A percentile compares a stretch with the other conserved stretches of the same genome.
Conservation (phyloP, 805 yeast species). For the Candida krabiensis region DNA sequence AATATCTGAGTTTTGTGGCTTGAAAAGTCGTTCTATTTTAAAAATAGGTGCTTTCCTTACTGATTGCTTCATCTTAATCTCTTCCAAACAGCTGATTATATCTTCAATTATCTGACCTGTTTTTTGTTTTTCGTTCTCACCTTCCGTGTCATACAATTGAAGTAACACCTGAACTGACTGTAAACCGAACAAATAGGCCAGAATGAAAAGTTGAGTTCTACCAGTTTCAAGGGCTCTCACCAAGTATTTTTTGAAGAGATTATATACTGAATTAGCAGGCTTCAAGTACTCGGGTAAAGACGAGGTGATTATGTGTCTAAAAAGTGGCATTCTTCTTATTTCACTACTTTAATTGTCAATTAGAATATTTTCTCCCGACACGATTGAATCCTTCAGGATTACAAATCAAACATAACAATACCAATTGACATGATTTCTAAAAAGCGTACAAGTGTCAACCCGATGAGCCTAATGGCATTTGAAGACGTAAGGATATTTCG, state of each 20-base stretch:
- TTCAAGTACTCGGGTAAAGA: slow-evolving; percentile 4
- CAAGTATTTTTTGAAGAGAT: slow-evolving; percentile 12
- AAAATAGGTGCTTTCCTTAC: slow-evolving; percentile 3
- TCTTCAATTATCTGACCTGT: slow-evolving; percentile 3
- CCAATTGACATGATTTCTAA: no score
- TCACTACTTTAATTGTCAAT: no score
- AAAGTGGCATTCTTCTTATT: not conserved
- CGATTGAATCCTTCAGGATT: no score
- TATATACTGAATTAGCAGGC: slow-evolving; percentile 8
- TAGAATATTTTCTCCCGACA: no score
- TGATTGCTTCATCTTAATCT: slow-evolving; percentile 8
- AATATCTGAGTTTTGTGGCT: not conserved
- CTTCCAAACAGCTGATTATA: slow-evolving; percentile 11
- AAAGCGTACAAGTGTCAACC: no score
- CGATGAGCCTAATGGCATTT: no score
- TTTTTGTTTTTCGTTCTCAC: not conserved
- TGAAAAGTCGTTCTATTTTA: slow-evolving; percentile 6
- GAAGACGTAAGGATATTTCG: no score
- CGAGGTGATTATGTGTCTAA: not conserved
- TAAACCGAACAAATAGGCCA: slow-evolving; percentile 20
- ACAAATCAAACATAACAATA: no score
- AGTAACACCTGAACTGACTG: slow-evolving; percentile 13
- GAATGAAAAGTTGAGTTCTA: slow-evolving; percentile 7
- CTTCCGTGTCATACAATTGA: slow-evolving; percentile 2
- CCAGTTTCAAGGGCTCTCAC: slow-evolving; percentile 6